Evolutionary conservation across 306 rosid genomes (phyloP).

Genomic region (Oemleria cerasiformis): DNA sequence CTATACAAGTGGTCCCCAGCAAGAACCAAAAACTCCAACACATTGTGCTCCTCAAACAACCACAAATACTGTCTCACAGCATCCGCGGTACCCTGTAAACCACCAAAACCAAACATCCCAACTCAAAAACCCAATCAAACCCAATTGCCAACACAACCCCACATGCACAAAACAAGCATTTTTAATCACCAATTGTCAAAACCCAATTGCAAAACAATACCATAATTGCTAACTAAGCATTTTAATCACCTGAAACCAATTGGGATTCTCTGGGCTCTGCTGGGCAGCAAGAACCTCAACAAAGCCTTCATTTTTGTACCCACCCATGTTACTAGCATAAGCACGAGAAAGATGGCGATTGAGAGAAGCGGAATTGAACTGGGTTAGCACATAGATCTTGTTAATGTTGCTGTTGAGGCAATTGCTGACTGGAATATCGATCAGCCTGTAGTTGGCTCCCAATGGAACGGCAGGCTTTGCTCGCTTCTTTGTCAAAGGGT

Average conservation of each 20-base stretch:
- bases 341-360: conserved; percentile 96
- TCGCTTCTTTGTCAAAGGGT: conserved; percentile 93
- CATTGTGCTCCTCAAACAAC: conserved; percentile 96
- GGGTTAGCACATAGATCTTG: conserved; percentile 96
- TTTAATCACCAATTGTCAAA: conserved; percentile 34
- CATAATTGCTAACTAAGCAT: not conserved
- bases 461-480: conserved; percentile 99
- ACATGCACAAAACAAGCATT: no score
- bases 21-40: conserved; percentile 80
- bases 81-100: conserved; percentile 86
- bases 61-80: conserved; percentile 95
- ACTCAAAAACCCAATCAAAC: not conserved
- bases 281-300: conserved; percentile 99
- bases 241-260: conserved; percentile 88
- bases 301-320: conserved; percentile 92
- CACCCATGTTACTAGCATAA: conserved; percentile 94
- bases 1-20: conserved; percentile 96
- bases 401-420: conserved; percentile 88
- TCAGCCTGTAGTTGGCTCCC: conserved; percentile 94
- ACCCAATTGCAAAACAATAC: not conserved
- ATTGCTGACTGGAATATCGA: conserved; percentile 96
- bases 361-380: conserved; percentile 95
- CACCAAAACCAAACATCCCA: conserved; percentile 1
- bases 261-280: conserved; percentile 99
- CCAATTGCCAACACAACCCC: not conserved